Conservation (phyloP, 805 yeast species). For the Candida germanica region DNA sequence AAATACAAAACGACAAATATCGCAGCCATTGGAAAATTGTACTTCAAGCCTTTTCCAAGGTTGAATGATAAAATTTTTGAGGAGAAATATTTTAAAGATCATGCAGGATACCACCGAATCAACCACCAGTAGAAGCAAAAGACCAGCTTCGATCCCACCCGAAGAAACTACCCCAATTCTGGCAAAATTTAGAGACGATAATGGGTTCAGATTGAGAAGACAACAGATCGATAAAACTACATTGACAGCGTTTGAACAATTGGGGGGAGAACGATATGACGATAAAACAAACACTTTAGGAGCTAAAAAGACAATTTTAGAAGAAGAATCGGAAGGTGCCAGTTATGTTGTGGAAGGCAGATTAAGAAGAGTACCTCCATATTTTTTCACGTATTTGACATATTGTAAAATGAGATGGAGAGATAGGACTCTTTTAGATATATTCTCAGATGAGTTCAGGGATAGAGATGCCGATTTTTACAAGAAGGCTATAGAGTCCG, state of each 20-base stretch:
- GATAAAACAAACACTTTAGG: slow-evolving; percentile 19
- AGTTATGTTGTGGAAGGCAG: slow-evolving; percentile 55
- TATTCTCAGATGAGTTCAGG: slow-evolving; percentile 81
- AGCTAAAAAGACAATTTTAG: slow-evolving; percentile 38
- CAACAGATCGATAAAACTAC: slow-evolving; percentile 43
- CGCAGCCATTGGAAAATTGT: neutral
- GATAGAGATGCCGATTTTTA: slow-evolving; percentile 72
- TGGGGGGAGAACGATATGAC: slow-evolving; percentile 30
- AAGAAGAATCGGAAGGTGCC: slow-evolving; percentile 59
- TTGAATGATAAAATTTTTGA: slow-evolving; percentile 1
- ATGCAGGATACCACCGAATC: neutral
- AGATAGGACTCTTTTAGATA: slow-evolving; percentile 72
- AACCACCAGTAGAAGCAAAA: slow-evolving; percentile 9
- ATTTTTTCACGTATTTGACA: slow-evolving; percentile 84
- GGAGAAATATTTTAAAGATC: slow-evolving; percentile 1
- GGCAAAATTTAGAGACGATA: slow-evolving; percentile 32
- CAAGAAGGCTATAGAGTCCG: slow-evolving; percentile 45
- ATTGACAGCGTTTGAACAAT: slow-evolving; percentile 39
- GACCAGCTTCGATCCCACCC: slow-evolving; percentile 14
- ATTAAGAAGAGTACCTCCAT: slow-evolving; percentile 75
- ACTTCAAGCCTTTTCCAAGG: neutral
- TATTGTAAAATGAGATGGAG: slow-evolving; percentile 92
- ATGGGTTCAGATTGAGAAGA: slow-evolving; percentile 47
- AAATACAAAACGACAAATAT: slow-evolving; percentile 3
- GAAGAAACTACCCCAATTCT: slow-evolving; percentile 5